phyloP scores from a whole-genome alignment of 805 yeast species.

The Lipomyces yamanashiensis region DNA sequence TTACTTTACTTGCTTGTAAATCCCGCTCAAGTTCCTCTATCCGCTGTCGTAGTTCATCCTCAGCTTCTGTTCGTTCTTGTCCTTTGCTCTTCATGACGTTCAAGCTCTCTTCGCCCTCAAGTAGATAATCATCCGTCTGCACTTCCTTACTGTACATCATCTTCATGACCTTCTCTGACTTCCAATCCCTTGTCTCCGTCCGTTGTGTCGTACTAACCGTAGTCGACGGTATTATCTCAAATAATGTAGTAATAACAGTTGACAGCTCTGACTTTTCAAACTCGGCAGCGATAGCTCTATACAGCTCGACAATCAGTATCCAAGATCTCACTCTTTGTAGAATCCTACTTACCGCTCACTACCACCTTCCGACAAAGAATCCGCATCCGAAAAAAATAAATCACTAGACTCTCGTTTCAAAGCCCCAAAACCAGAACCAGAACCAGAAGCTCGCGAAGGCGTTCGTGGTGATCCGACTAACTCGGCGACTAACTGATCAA shows the following conservation, averaged over 20 bases:
- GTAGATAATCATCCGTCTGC: conserved; percentile 37
- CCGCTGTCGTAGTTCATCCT: conserved; percentile 15
- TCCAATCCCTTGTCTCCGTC: background rate
- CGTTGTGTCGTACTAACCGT: background rate
- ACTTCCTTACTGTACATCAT: conserved; percentile 42
- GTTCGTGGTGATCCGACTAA: conserved; percentile 33
- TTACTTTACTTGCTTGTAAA: background rate
- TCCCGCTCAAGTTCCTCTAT: conserved; percentile 16
- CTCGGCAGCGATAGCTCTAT: background rate
- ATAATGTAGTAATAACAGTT: conserved; percentile 3
- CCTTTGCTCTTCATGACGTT: background rate
- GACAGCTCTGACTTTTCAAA: background rate
- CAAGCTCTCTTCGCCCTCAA: background rate
- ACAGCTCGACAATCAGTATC: background rate
- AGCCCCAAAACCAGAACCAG: background rate
- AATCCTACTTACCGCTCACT: conserved; percentile 1
- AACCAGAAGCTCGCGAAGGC: background rate
- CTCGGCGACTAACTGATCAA: conserved; percentile 42
- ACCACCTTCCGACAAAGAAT: background rate
- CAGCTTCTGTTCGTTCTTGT: background rate
- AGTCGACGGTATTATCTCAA: conserved; percentile 13
- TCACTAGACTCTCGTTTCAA: background rate
- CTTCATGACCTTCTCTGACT: background rate
- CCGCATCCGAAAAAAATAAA: background rate
- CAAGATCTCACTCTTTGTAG: background rate